phyloP scores from a whole-genome alignment of 2,329 filamentous ascomycete genomes.

The Pseudofabraea citricarpa region DNA sequence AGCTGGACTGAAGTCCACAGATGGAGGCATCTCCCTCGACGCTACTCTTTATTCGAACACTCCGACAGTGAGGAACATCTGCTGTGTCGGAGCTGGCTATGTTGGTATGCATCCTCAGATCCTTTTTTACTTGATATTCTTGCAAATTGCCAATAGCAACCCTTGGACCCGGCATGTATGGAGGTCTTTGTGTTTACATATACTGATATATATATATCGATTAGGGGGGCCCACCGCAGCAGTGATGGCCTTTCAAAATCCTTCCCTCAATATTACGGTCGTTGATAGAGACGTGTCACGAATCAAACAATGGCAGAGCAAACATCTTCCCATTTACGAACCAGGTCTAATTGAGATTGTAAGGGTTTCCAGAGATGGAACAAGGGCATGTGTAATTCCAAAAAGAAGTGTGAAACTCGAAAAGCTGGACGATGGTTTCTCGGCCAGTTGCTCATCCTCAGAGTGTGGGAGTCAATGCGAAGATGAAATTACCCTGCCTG shows the following conservation, averaged over 20 bases:
- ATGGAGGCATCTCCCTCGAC: slow-evolving; percentile 4
- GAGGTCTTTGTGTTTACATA: no score
- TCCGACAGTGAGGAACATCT: slow-evolving; percentile 50
- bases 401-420: slow-evolving; percentile 31
- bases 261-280: slow-evolving; percentile 66
- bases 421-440: slow-evolving; percentile 24
- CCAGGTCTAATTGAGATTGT: slow-evolving; percentile 66
- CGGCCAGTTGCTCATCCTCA: slow-evolving; percentile 25
- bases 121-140: slow-evolving; percentile 30
- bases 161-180: no score
- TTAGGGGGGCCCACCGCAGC: slow-evolving; percentile 68
- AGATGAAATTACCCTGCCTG: slow-evolving; percentile 29
- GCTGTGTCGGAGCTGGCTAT: slow-evolving; percentile 72
- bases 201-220: no score
- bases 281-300: slow-evolving; percentile 63
- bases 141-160: no score
- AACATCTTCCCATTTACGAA: slow-evolving; percentile 71
- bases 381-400: slow-evolving; percentile 37
- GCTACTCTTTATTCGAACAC: slow-evolving; percentile 1
- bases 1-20: slow-evolving; percentile 1
- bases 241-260: slow-evolving; percentile 70
- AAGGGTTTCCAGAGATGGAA: slow-evolving; percentile 56
- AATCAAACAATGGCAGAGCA: slow-evolving; percentile 70
- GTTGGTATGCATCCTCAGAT: slow-evolving; percentile 50
- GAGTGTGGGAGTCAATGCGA: slow-evolving; percentile 27